phyloP scores from a whole-genome alignment of 2,329 filamentous ascomycete genomes.

The Pseudocercospora pini-densiflorae region DNA sequence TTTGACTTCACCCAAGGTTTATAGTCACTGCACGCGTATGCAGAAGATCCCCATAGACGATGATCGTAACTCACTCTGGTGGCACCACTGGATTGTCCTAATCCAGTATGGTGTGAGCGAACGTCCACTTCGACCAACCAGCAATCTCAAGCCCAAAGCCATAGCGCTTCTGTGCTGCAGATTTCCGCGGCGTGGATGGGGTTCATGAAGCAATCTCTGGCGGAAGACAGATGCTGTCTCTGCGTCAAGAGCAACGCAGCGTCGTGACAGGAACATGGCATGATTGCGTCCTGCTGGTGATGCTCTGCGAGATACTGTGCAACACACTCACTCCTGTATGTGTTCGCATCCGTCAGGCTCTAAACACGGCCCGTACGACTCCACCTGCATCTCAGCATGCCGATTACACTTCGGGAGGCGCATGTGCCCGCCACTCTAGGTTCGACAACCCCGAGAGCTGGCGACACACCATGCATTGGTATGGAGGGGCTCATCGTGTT shows the following conservation, averaged over 20 bases:
- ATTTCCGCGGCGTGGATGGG: not conserved
- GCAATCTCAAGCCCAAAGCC: not conserved
- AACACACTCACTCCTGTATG: not conserved
- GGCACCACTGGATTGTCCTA: not conserved
- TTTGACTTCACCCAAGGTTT: not conserved
- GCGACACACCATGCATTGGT: not conserved
- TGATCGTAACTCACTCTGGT: not conserved
- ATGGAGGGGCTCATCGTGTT: slow-evolving; percentile 4
- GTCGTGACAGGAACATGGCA: not conserved
- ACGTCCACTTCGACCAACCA: not conserved
- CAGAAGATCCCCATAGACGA: not conserved
- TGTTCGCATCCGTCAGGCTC: not conserved
- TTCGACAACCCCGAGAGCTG: not conserved
- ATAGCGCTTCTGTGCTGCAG: not conserved
- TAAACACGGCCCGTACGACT: not conserved
- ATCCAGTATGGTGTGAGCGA: not conserved
- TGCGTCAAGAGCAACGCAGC: not conserved
- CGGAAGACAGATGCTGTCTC: not conserved
- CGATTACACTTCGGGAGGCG: slow-evolving; percentile 3
- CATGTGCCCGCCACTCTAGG: not conserved
- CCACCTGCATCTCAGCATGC: not conserved
- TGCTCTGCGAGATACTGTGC: not conserved
- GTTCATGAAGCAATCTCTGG: not conserved
- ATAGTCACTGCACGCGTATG: not conserved
- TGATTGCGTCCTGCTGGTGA: not conserved